A percentile compares a stretch with the other conserved stretches of the same genome.
phyloP scores from a whole-genome alignment of 176 grass and related monocot species.

The Raddia distichophylla region DNA sequence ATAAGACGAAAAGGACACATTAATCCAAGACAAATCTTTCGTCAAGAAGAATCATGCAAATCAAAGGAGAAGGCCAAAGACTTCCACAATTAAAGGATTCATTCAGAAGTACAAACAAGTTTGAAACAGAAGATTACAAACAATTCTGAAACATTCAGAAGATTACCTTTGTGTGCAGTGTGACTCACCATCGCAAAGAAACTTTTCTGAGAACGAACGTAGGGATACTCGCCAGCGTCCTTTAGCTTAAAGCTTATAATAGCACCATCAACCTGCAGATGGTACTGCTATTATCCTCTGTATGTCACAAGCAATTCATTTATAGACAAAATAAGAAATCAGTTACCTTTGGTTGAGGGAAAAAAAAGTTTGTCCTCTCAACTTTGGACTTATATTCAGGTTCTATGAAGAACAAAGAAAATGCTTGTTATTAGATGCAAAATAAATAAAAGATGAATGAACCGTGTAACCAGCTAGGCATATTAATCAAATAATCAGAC shows the following conservation, averaged over 20 bases:
- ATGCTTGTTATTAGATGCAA: slow-evolving; percentile 10
- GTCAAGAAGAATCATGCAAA: too few relatives aligned
- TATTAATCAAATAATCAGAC: not conserved
- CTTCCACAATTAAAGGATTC: too few relatives aligned
- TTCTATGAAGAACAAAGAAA: slow-evolving; percentile 61
- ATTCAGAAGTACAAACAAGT: too few relatives aligned
- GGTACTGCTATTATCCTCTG: not conserved
- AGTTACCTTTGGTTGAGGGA: slow-evolving; percentile 83
- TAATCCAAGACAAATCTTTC: too few relatives aligned
- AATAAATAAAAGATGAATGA: not conserved
- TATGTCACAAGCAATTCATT: not conserved
- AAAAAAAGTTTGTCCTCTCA: slow-evolving; percentile 81
- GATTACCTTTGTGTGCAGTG: not conserved
- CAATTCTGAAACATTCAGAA: too few relatives aligned
- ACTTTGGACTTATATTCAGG: slow-evolving; percentile 89
- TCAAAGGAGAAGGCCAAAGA: too few relatives aligned
- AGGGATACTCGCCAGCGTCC: slow-evolving; percentile 64
- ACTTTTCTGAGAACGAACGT: slow-evolving; percentile 71
- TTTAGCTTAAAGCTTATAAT: slow-evolving; percentile 93
- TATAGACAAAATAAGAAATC: not conserved
- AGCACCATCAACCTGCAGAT: slow-evolving; percentile 80
- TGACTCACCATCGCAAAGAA: slow-evolving; percentile 85
- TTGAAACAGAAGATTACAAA: not conserved
- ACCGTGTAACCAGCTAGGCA: slow-evolving; percentile 2
- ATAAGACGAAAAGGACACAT: too few relatives aligned